These are phyloP conservation scores for Marasmius oreades DNA, from an alignment of 1,284 basidiomycete species.

Conservation along the genomic window DNA sequence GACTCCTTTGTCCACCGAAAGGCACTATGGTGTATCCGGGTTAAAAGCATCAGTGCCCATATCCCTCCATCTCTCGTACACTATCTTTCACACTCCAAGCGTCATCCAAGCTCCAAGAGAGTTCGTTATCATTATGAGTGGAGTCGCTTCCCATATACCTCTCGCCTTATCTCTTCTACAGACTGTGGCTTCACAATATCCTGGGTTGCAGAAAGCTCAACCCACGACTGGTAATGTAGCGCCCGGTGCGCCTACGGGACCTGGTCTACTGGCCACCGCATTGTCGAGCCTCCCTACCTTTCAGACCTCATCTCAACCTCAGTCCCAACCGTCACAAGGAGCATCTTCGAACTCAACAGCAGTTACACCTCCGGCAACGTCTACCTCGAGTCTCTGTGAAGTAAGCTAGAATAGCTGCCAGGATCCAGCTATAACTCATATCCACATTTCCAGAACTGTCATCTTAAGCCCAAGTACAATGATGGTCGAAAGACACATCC, in stretches of 20 bases:
- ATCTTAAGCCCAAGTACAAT: constrained; percentile 42
- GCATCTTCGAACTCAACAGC: neutral
- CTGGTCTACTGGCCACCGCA: neutral
- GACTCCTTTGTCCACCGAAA: no score
- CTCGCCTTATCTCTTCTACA: constrained; percentile 49
- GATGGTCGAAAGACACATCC: constrained; percentile 37
- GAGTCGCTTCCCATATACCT: constrained; percentile 46
- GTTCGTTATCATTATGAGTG: constrained; percentile 15
- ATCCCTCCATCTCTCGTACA: constrained; percentile 19
- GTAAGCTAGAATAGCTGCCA: constrained; percentile 22
- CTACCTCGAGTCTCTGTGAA: constrained; percentile 32
- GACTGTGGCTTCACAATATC: constrained; percentile 45
- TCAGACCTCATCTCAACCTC: neutral
- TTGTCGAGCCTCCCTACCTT: constrained; percentile 5
- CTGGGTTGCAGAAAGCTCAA: constrained; percentile 33
- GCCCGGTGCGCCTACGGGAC: constrained; percentile 14
- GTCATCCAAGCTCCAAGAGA: constrained; percentile 13
- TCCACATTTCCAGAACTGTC: constrained; percentile 35
- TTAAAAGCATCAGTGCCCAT: neutral
- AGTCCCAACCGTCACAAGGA: neutral
- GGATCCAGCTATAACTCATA: neutral
- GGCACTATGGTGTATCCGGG: no score
- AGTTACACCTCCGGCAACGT: constrained; percentile 8
- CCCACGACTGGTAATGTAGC: constrained; percentile 20
- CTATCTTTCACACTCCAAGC: constrained; percentile 14